These are phyloP conservation scores for Phytopythium delawarense DNA, from an alignment of 352 stramenopile species.

Conservation along the genomic window DNA sequence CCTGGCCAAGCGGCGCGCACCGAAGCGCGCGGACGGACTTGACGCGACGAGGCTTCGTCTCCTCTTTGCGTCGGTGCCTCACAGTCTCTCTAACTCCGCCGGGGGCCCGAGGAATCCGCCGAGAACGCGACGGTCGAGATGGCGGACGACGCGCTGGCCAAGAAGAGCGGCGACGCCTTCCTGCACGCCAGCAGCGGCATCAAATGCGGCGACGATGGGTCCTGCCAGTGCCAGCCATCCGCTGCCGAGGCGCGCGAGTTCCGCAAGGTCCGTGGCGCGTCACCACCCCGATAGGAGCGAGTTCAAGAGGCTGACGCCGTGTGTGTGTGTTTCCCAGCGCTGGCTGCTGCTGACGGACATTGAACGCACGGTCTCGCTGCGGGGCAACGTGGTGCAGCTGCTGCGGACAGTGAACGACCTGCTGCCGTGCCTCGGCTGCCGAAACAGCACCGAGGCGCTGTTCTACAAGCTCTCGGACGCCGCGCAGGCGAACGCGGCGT, in stretches of 20 bases:
- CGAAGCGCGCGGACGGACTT: neutral
- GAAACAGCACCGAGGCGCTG: constrained; percentile 71
- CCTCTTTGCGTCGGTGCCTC: neutral
- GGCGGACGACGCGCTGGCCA: constrained; percentile 1
- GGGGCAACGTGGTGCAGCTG: constrained; percentile 62
- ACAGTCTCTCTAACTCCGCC: neutral
- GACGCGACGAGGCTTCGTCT: neutral
- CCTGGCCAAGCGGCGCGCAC: neutral
- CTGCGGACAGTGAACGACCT: constrained; percentile 68
- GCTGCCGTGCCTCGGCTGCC: constrained; percentile 71
- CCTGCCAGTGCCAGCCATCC: constrained; percentile 63
- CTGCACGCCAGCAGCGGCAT: constrained; percentile 5
- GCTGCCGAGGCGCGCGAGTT: constrained; percentile 73
- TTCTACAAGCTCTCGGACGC: constrained; percentile 66
- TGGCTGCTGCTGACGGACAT: constrained; percentile 77
- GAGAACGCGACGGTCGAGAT: neutral
- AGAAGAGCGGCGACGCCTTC: constrained; percentile 5
- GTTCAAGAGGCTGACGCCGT: constrained; percentile 9
- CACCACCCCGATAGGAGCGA: neutral
- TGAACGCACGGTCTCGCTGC: constrained; percentile 64
- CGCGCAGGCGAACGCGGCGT: constrained; percentile 12
- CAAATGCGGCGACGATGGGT: constrained; percentile 17
- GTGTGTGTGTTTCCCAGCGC: constrained; percentile 23
- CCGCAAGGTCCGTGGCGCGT: constrained; percentile 47
- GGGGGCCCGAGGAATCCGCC: neutral